Evolutionary conservation across 2,329 filamentous ascomycete genomes (phyloP).

Genomic region (Aspergillus latus): DNA sequence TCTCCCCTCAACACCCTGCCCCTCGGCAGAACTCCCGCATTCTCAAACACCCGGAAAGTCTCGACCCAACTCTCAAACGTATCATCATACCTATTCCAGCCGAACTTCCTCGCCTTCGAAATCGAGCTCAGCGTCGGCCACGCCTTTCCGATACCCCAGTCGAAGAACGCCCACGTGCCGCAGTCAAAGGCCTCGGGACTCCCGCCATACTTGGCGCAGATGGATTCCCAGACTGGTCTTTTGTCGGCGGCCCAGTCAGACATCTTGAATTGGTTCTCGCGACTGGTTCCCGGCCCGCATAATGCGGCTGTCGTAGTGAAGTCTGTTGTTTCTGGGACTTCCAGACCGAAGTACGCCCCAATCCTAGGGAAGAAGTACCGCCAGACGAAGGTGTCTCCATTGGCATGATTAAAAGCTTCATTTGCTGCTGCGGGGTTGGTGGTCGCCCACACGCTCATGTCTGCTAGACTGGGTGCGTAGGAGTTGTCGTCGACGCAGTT

Average conservation of each 20-base stretch:
- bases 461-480: constrained; percentile 28
- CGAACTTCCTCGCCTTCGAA: constrained; percentile 26
- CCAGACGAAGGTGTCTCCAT: constrained; percentile 33
- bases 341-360: constrained; percentile 24
- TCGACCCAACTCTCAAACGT: constrained; percentile 28
- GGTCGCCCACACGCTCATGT: constrained; percentile 27
- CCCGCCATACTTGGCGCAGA: constrained; percentile 25
- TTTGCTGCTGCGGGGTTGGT: constrained; percentile 24
- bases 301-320: neutral
- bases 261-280: constrained; percentile 23
- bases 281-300: neutral
- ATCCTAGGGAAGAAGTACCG: constrained; percentile 25
- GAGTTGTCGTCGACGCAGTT: constrained; percentile 31
- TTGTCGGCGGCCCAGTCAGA: constrained; percentile 28
- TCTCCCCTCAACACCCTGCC: too few species aligned
- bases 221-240: constrained; percentile 20
- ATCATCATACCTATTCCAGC: constrained; percentile 21
- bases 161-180: constrained; percentile 29
- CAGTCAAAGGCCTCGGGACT: constrained; percentile 25
- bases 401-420: constrained; percentile 30
- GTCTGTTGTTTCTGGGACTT: constrained; percentile 13
- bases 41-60: constrained; percentile 25
- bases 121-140: constrained; percentile 26
- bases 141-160: constrained; percentile 24
- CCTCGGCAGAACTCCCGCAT: constrained; percentile 22